Percentiles rank a stretch among this genome's conserved stretches.
Evolutionary conservation across 2,329 filamentous ascomycete species (phyloP).

Genomic region (Beauveria medogensis): DNA sequence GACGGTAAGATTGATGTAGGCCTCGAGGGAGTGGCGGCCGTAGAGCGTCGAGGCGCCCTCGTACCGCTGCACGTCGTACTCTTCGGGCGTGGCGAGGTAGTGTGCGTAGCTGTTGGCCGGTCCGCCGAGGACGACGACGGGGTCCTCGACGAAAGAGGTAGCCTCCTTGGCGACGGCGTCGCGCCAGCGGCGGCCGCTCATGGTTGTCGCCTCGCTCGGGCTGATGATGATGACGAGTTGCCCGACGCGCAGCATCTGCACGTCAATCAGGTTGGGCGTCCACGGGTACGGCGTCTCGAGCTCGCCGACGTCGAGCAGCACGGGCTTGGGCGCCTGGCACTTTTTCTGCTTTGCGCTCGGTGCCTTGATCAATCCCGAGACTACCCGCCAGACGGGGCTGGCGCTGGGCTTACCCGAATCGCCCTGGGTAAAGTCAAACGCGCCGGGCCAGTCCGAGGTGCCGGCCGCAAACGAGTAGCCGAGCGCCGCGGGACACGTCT

Average conservation of each 20-base stretch:
- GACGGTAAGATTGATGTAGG: constrained; percentile 82
- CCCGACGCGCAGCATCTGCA: constrained; percentile 78
- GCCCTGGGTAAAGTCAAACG: constrained; percentile 90
- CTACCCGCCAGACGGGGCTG: constrained; percentile 72
- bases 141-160: constrained; percentile 41
- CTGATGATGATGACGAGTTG: constrained; percentile 78
- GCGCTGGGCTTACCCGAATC: constrained; percentile 58
- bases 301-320: constrained; percentile 82
- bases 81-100: constrained; percentile 71
- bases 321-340: constrained; percentile 76
- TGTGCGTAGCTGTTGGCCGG: constrained; percentile 88
- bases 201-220: constrained; percentile 83
- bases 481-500: constrained; percentile 77
- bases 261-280: constrained; percentile 85
- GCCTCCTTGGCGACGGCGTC: constrained; percentile 53
- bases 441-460: constrained; percentile 83
- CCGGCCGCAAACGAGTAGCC: constrained; percentile 91
- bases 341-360: constrained; percentile 61
- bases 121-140: constrained; percentile 76
- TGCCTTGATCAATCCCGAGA: constrained; percentile 62
- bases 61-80: constrained; percentile 80
- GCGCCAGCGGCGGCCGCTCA: constrained; percentile 85
- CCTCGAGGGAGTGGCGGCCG: constrained; percentile 72
- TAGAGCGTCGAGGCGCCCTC: constrained; percentile 92
- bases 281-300: constrained; percentile 72